Evolutionary conservation across 2,329 filamentous ascomycete genomes (phyloP), one percentile per base, ranked within the genome.

Genomic region (Aspergillus quadricinctus): DNA sequence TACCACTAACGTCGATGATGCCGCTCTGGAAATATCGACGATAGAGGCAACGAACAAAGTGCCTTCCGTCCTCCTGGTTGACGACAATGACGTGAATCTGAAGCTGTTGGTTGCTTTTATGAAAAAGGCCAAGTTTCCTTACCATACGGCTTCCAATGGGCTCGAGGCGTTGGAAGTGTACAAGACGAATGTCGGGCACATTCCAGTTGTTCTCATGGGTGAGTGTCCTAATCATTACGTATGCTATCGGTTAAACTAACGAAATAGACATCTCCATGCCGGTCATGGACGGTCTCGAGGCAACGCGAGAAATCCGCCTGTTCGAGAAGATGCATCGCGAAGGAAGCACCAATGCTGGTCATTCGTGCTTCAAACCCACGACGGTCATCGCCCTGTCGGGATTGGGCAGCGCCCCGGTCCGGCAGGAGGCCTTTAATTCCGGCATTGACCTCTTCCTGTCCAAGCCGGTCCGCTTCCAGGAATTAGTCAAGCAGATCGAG

Each of bases 81-180:
- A 75, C 53, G 73, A 75, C 58, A 75, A 75, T 54, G 61, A 61
- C 6, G 52, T 75, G 31, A 75, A 75, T 54, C 59, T 74, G 3
- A 64, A 66, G 41, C 60, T 75, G 17, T 63, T 74, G n/a, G 58
- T 64, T 25, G 68, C 69, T 2, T 71, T 62, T 51, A 67, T 69
- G 59, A 61, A 64, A 35, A 73, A 72, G 48, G 59, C 64, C 23
- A 62, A 62, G 1, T 64, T 66, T 37, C 54, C 62, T 3, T 70
- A 70, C 35, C 58, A 65, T 21, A 68, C 68, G 1, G 75, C 74
- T 8, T 56, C 55, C 6, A 68, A 77, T 56, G 75, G 75, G 2
- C 57, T 62, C n/a, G 60, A 72, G 48, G 75, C 75, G 11, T 60
- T 72, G 6, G 57, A 71, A 23, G 59, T 61, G 7, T 71, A 65